A percentile compares a stretch with the other conserved stretches of the same genome.
Evolutionary conservation across 768 basidiomycete genomes (phyloP).

Genomic region (Coprinopsis cinerea): DNA sequence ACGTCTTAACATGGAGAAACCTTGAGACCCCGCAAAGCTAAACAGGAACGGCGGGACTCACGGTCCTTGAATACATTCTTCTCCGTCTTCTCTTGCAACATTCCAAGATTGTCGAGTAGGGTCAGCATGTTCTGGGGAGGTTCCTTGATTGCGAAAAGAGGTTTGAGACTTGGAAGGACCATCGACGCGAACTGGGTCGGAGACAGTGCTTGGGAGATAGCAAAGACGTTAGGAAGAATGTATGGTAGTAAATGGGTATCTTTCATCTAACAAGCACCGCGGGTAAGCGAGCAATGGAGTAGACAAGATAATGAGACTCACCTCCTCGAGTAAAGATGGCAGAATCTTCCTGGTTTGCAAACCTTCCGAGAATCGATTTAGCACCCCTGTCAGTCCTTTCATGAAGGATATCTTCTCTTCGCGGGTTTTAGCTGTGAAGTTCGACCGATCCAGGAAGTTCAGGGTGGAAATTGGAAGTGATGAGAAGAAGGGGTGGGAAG

Average conservation of each 20-base stretch:
- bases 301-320: constrained; percentile 22
- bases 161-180: constrained; percentile 85
- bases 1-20: constrained; percentile 62
- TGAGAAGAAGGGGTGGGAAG: constrained; percentile 88
- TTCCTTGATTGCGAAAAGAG: constrained; percentile 85
- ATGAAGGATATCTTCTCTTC: constrained; percentile 98
- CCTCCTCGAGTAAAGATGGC: constrained; percentile 91
- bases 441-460: constrained; percentile 93
- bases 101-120: constrained; percentile 78
- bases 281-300: constrained; percentile 1
- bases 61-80: constrained; percentile 84
- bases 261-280: constrained; percentile 63
- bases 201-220: constrained; percentile 73
- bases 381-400: constrained; percentile 77
- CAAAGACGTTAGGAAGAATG: constrained; percentile 92
- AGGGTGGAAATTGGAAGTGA: constrained; percentile 93
- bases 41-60: constrained; percentile 32
- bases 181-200: constrained; percentile 72
- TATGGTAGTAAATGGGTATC: constrained; percentile 90
- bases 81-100: constrained; percentile 87
- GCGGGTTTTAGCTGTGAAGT: constrained; percentile 86
- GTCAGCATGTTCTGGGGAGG: constrained; percentile 98
- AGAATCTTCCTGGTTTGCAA: constrained; percentile 84
- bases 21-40: not conserved
- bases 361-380: constrained; percentile 84